Evolutionary conservation across 352 stramenopile species (phyloP), one percentile per base, ranked within the genome.

Genomic region (Globisporangium megalacanthum): DNA sequence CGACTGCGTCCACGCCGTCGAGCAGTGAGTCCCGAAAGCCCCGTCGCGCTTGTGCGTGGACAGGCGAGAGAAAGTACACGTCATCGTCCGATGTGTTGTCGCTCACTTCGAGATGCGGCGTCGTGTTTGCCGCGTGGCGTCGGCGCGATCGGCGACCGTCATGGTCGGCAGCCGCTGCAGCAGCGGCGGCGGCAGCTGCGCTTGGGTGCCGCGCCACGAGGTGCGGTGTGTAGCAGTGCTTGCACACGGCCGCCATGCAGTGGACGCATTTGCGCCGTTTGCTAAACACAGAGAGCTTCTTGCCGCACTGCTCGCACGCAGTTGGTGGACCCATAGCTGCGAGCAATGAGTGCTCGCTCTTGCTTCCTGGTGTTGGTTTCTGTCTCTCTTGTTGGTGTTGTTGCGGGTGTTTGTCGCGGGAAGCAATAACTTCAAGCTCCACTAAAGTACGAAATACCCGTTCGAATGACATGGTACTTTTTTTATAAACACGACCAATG

Each of bases 251-350:
- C 46, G 52, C 61, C 59, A 72, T 75, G 65, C 81, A 89, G 67
- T 88, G 68, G 60, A 79, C 70, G 61, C 81, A 92, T 54, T 85
- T 86, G 58, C 76, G 83, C 60, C 79, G 80, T 59, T 76, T 75
- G 8, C 67, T 62, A 57, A 92, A 89, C 36, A 92, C 75, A 50
- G 86, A 88, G 54, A 92, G 81, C 68, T 87, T 88, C 66, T 88
- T 87, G 67, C 67, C 65, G 56, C 80, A 90, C 52, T 86, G 69
- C 33, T 81, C 77, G 51, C 79, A 89, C 5, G 62, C 42, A 39
- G 63, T 75, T 19, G 73, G 65, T 11, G 61, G 58, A 6, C 74
- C 74, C 74, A 87, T 87, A 25, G 33, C 33, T 37, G 33, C 5
- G 33, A 37, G 8, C 5, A 37, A 8, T 4, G 33, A 9, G 33